Conservation (phyloP, 305 asterid species). For the Plantago rigida region DNA sequence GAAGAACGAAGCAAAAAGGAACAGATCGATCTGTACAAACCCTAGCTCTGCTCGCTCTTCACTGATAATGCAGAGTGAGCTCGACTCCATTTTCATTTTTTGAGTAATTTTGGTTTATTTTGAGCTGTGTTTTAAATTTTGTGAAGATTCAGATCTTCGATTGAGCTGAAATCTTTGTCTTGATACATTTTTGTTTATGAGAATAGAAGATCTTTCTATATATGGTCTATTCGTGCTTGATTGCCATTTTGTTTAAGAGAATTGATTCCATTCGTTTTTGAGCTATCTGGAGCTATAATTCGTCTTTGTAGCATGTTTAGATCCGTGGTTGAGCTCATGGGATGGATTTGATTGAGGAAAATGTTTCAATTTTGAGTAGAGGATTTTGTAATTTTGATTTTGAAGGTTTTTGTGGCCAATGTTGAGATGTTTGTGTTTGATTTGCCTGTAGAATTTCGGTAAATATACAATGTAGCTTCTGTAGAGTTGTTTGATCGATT, state of each 20-base stretch:
- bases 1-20: neutral
- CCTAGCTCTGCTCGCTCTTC: constrained; percentile 17
- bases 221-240: neutral
- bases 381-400: neutral
- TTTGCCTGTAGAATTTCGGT: neutral
- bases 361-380: neutral
- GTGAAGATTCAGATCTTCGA: constrained; percentile 3
- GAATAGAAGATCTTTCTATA: neutral
- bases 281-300: too few species aligned
- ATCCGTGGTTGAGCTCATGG: too few species aligned
- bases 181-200: neutral
- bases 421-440: neutral
- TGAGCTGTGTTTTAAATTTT: constrained; percentile 14
- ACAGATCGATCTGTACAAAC: constrained; percentile 23
- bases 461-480: neutral
- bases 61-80: constrained; percentile 30
- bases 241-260: neutral
- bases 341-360: too few species aligned
- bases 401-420: neutral
- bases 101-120: neutral
- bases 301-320: too few species aligned
- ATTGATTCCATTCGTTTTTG: neutral
- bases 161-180: constrained; percentile 7
- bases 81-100: constrained; percentile 24
- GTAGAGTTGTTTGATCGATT: neutral